Evolutionary conservation across 2,329 filamentous ascomycete species (phyloP), one percentile per base, ranked within the genome.

Genomic region (Didymellaceae sp.): DNA sequence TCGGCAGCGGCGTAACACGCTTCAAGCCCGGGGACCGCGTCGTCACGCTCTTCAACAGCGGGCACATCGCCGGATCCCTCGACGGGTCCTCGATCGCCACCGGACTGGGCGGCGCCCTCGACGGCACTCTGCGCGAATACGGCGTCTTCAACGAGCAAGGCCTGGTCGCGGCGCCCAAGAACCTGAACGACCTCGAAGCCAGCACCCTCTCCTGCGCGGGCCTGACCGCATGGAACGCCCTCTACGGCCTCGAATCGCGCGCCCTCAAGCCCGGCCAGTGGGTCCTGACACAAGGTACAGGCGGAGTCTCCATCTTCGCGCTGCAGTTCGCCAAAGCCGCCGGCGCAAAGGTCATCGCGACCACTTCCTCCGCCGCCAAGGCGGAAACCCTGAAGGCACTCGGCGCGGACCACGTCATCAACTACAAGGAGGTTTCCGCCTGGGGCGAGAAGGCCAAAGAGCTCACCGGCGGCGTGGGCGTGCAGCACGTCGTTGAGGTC

Each of bases 211-310:
- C 73, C 16, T 82, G 80, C 57, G 70, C 72, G 11, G 72, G 65
- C 1, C 51, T 75, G 22, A 75, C 73, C 1, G 79, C 80, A 0
- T 82, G 80, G 80, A 82, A 83, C 59, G 78, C 75, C 0, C 69
- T 83, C 6, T 81, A 80, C 55, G 80, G 80, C 9, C 59, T 82
- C 4, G 66, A 75, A 57, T 69, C 70, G 33, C 67, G 66, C 48
- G 62, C 63, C 5, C 46, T 74, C 22, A 74, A 74, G 55, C 66
- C 68, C 7, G 72, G 73, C 5, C 66, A 75, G 13, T 75, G 67
- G 43, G 85, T 90, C 3, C 77, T 90, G 25, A 85, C 85, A 1
- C 85, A 89, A 70, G 87, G 86, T n/a, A 89, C 86, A 0, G 86
- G 87, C 16, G 86, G 86, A 50, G 86, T 89, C 6, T 83, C 80